Percentiles rank a stretch among this genome's conserved stretches.
phyloP scores from a whole-genome alignment of 495 filamentous ascomycete species.

The Cercophora samala region DNA sequence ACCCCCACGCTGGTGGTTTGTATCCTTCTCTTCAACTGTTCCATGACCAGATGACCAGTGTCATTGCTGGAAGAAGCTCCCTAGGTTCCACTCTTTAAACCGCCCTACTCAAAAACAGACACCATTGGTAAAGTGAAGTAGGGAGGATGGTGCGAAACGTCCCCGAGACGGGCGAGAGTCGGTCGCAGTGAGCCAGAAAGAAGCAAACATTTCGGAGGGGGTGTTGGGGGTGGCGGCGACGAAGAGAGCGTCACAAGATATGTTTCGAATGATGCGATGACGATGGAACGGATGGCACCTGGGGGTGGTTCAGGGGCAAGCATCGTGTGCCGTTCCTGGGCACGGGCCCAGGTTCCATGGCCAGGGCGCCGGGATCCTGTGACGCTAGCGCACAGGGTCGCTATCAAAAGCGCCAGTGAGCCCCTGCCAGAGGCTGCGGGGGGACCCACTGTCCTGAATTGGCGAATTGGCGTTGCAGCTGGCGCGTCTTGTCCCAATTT shows the following conservation, averaged over 20 bases:
- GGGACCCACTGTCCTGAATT: conserved; percentile 4
- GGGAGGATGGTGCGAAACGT: neutral
- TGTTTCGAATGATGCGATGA: neutral
- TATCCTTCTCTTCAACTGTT: neutral
- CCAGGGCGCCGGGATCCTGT: conserved; percentile 15
- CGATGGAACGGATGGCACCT: neutral
- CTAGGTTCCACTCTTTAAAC: neutral
- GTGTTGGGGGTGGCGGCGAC: neutral
- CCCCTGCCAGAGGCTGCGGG: neutral
- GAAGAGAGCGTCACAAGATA: neutral
- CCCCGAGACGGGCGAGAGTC: neutral
- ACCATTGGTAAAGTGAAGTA: neutral
- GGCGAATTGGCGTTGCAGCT: conserved; percentile 1
- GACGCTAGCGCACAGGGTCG: conserved; percentile 16
- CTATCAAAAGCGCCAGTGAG: conserved; percentile 1
- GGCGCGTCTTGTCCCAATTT: conserved; percentile 8
- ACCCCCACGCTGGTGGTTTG: too few species aligned
- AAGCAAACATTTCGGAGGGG: neutral
- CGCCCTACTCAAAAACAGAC: neutral
- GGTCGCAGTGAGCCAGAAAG: neutral
- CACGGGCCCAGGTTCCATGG: neutral
- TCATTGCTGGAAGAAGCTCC: neutral
- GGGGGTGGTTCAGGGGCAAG: neutral
- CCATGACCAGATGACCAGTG: too few species aligned
- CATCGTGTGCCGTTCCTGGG: neutral